Evolutionary conservation across 75 land plant species (phyloP), one percentile per base, ranked within the genome.

Genomic region (Cupressus sempervirens): DNA sequence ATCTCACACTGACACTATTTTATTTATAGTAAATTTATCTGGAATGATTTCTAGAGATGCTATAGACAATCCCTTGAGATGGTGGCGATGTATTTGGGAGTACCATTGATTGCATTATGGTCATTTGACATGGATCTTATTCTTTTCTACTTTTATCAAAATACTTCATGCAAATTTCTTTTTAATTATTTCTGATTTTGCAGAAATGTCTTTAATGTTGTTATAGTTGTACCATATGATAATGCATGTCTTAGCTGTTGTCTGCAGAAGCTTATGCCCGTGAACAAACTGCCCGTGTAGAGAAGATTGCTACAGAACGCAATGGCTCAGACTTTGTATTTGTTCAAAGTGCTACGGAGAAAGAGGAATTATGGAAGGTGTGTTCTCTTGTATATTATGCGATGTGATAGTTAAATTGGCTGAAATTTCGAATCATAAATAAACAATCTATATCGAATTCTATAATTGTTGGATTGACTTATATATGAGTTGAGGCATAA

Each of bases 281-380:
- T 85, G 99, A 98, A 84, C 99, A 98, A 87, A 92, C 96, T 43
- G 26, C 83, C 62, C 85, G 94, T 12, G 94, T 96, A 81, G 91
- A 96, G 88, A 94, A 92, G 85, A 92, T 98, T 87, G 96, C 88
- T 32, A 84, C 88, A 62, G 95, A 94, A 65, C 93, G 94, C 86
- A 91, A 93, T 86, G 97, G 97, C n/a, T 89, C 98, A 45, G 94
- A 94, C 83, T 98, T 98, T 95, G 89, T 92, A 29, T 96, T 91
- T 88, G 94, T 92, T 32, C 91, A 94, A 84, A 93, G 95, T 65
- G 90, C 95, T 58, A 90, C 90, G 38, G 98, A 96, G 46, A 98
- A 98, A 83, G 95, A 93, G 75, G 94, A 96, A 72, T 88, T 98
- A 11, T 98, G 99, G 99, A 93, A 93, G 95, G 99, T 98, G 89